A percentile compares a stretch with the other conserved stretches of the same genome.
Conservation (phyloP, 805 yeast species). For the Naumovozyma baii region DNA sequence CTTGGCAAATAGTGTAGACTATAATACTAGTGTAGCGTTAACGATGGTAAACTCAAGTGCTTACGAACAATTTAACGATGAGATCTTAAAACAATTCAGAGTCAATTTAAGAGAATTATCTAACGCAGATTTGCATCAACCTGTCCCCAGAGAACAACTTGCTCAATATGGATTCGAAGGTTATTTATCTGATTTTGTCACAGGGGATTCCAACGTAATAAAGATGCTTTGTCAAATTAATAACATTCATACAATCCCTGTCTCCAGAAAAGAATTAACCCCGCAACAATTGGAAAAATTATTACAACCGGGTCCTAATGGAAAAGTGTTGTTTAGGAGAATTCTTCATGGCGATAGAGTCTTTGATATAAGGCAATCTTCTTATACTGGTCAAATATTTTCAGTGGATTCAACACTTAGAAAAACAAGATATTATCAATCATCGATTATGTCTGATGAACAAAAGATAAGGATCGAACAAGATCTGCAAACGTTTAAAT, state of each 20-base stretch:
- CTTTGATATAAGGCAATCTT: slow-evolving; percentile 45
- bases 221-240: slow-evolving; percentile 55
- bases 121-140: slow-evolving; percentile 12
- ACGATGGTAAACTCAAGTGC: slow-evolving; percentile 47
- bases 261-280: slow-evolving; percentile 39
- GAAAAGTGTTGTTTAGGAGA: slow-evolving; percentile 41
- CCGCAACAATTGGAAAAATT: slow-evolving; percentile 33
- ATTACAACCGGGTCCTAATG: slow-evolving; percentile 30
- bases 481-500: slow-evolving; percentile 9
- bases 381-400: slow-evolving; percentile 52
- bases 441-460: slow-evolving; percentile 21
- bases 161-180: slow-evolving; percentile 65
- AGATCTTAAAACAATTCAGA: slow-evolving; percentile 37
- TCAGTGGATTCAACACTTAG: slow-evolving; percentile 18
- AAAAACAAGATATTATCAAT: slow-evolving; percentile 18
- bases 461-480: slow-evolving; percentile 10
- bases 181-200: slow-evolving; percentile 55
- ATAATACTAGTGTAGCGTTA: slow-evolving; percentile 47
- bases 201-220: slow-evolving; percentile 65
- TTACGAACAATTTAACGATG: slow-evolving; percentile 37
- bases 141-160: slow-evolving; percentile 31
- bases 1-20: slow-evolving; percentile 48
- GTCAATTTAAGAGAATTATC: slow-evolving; percentile 49
- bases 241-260: slow-evolving; percentile 52
- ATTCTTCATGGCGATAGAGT: slow-evolving; percentile 52